Percentiles rank a stretch among this genome's conserved stretches.
phyloP scores from a whole-genome alignment of 2,329 filamentous ascomycete genomes.

The Exophiala alcalophila region DNA sequence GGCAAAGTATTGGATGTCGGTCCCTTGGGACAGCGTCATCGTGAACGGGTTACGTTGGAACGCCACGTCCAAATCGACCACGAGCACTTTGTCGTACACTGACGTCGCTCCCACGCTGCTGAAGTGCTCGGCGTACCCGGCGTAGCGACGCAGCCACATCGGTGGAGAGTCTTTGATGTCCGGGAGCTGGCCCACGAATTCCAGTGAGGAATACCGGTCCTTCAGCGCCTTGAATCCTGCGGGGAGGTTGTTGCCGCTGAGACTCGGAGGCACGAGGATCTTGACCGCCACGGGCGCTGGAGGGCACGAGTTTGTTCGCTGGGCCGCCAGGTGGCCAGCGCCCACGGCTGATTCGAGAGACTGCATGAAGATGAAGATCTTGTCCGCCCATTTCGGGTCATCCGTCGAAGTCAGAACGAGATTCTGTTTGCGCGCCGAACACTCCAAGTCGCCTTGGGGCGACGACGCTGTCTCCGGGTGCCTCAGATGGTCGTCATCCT shows the following conservation, averaged over 20 bases:
- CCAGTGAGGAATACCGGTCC: conserved; percentile 41
- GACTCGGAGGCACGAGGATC: conserved; percentile 46
- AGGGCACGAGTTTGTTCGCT: conserved; percentile 5
- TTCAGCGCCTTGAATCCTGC: conserved; percentile 46
- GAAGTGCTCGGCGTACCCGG: conserved; percentile 10
- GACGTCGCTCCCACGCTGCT: not conserved
- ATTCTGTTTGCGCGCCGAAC: conserved; percentile 5
- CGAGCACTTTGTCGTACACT: conserved; percentile 9
- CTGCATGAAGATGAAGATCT: conserved; percentile 18
- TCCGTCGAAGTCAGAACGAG: conserved; percentile 13
- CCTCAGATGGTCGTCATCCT: too few relatives aligned
- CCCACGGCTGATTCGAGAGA: conserved; percentile 8
- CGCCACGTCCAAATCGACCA: conserved; percentile 10
- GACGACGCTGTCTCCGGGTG: too few relatives aligned
- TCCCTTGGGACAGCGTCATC: conserved; percentile 5
- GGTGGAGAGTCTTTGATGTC: conserved; percentile 46
- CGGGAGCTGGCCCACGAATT: conserved; percentile 48
- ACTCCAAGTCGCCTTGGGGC: not conserved
- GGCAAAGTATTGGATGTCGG: conserved; percentile 13
- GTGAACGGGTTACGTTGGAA: conserved; percentile 14
- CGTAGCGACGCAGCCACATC: conserved; percentile 11
- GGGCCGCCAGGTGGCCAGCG: not conserved
- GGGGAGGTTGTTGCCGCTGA: conserved; percentile 44
- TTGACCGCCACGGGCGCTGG: conserved; percentile 36
- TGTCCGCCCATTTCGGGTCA: conserved; percentile 7